A percentile compares a stretch with the other conserved stretches of the same genome.
Conservation (phyloP, 2,329 filamentous ascomycete species). For the Clarireedia monteithiana region DNA sequence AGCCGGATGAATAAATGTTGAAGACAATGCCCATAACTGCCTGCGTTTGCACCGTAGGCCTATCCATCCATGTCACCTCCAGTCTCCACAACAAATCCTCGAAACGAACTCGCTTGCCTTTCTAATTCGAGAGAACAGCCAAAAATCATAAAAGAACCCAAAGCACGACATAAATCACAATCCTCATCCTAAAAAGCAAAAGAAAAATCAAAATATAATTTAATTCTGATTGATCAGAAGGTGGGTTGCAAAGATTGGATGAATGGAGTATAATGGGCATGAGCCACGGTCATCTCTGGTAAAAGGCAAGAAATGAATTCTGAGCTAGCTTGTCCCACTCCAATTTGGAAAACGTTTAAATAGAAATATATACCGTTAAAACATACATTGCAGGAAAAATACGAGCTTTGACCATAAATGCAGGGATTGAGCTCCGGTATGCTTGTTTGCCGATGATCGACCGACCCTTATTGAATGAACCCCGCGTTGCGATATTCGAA, state of each 20-base stretch:
- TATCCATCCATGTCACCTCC: no score
- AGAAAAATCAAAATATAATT: slow-evolving; percentile 12
- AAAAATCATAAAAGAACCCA: background rate
- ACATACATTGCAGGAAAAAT: no score
- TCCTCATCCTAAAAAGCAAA: background rate
- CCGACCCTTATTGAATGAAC: background rate
- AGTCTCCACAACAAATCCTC: background rate
- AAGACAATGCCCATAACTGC: no score
- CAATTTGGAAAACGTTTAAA: slow-evolving; percentile 12
- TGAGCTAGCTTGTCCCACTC: slow-evolving; percentile 32
- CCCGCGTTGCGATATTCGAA: background rate
- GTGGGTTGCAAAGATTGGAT: slow-evolving; percentile 41
- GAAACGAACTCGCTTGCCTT: background rate
- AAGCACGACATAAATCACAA: background rate
- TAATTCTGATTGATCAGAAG: slow-evolving; percentile 23
- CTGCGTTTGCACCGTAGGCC: background rate
- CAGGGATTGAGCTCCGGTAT: no score
- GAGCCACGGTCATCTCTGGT: slow-evolving; percentile 33
- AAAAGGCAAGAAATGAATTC: slow-evolving; percentile 34
- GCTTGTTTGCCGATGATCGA: no score
- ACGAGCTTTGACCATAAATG: background rate
- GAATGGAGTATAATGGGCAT: slow-evolving; percentile 45
- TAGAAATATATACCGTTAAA: slow-evolving; percentile 5
- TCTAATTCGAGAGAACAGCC: background rate
- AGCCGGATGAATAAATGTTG: no score